Base-by-base conservation (phyloP, 108 stramenopile species). In the Conticribra weissflogii region DNA sequence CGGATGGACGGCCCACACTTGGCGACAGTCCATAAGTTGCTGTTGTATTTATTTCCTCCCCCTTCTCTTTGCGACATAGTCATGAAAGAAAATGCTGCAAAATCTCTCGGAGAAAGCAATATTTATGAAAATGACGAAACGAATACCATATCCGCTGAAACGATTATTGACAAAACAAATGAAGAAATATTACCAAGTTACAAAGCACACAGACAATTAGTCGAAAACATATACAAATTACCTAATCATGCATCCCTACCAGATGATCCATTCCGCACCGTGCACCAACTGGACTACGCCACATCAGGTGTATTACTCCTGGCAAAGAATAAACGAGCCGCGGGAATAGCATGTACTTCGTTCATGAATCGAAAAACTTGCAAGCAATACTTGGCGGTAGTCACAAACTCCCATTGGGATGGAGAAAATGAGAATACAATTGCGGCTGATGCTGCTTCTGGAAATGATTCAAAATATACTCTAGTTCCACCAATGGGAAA, bases 231-330 rank as follows among this genome's bases (percentile, higher is more conserved):
- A 14, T 28, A 69, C 33, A 23, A 58, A 25, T 47, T 88, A 15
- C 66, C 78, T 18, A 75, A 68, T 36, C 74, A 80, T 50, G 80
- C 84, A 32, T 72, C 66, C 57, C 73, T 92, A n/a, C 41, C 68
- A 46, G 91, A 92, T 66, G 87, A 88, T 64, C 85, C 74, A 25
- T 53, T 92, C 44, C 86, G 95, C 9, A 89, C 81, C 0, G 89
- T 90, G 50, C 95, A 96, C 76, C 95, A 94, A 75, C 67, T 96
- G 41, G 95, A 96, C 55, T 96, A 88, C 73, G 92, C 93, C 27
- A 96, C 95, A 1, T 84, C 82, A 0, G 95, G 95, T 33, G 71
- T 92, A 1, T 59, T 96, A 8, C 71, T 92, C 12, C 59, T 89
- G 21, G 95, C 83, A 2, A 79, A 81, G 25, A 85, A 72, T 16